Evolutionary conservation across 495 filamentous ascomycete genomes (phyloP).

Genomic region (Zalerion maritima): DNA sequence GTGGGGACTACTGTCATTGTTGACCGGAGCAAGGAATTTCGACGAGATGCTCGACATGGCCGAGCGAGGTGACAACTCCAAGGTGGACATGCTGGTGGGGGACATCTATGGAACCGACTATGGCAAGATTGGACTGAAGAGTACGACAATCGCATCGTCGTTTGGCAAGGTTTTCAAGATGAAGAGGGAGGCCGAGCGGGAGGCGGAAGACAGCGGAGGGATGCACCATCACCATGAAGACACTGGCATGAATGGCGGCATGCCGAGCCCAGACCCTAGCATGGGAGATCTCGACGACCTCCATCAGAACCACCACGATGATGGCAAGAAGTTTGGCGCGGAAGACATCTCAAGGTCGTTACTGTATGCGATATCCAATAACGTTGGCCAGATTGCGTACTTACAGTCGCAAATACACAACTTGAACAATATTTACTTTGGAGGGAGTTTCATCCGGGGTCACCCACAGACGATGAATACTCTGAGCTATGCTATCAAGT

Average conservation of each 20-base stretch:
- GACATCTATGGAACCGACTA: constrained; percentile 98
- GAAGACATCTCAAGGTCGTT: constrained; percentile 43
- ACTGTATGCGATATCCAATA: constrained; percentile 80
- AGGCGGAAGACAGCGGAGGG: constrained; percentile 62
- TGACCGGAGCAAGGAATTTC: constrained; percentile 81
- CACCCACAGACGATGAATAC: constrained; percentile 97
- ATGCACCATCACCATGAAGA: constrained; percentile 36
- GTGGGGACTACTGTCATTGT: constrained; percentile 81
- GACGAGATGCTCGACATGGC: constrained; percentile 94
- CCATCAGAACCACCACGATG: constrained; percentile 3
- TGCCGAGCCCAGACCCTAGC: constrained; percentile 8
- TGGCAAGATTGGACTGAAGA: constrained; percentile 84
- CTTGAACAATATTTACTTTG: constrained; percentile 89
- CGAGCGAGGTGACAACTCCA: constrained; percentile 80
- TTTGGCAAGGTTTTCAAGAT: constrained; percentile 92
- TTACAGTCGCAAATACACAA: constrained; percentile 85
- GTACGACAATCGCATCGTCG: constrained; percentile 82
- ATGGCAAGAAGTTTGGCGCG: not conserved
- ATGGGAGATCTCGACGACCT: constrained; percentile 5
- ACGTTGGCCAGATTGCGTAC: constrained; percentile 96
- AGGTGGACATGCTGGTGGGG: constrained; percentile 93
- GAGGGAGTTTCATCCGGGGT: constrained; percentile 90
- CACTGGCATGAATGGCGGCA: constrained; percentile 7
- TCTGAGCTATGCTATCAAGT: constrained; percentile 84
- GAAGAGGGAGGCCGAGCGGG: constrained; percentile 58